Evolutionary conservation across 371 early-diverging fungal species (phyloP).

Genomic region (Mortierella sp.): DNA sequence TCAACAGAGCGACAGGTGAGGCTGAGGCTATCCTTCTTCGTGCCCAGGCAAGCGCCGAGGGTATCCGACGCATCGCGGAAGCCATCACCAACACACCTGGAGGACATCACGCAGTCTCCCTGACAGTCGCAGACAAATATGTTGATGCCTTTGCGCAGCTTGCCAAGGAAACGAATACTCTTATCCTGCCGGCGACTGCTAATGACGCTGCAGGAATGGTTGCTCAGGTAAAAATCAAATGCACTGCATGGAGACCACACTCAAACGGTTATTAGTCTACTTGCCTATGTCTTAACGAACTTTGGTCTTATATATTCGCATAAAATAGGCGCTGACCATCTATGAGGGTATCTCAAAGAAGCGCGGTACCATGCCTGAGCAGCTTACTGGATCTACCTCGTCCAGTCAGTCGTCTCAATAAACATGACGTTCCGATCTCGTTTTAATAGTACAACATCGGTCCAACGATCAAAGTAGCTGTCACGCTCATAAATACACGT

Average conservation of each 20-base stretch:
- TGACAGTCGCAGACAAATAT: constrained; percentile 97
- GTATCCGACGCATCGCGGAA: constrained; percentile 82
- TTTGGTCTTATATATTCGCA: not conserved
- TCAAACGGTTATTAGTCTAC: too few species aligned
- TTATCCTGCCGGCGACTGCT: constrained; percentile 91
- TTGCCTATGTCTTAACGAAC: not conserved
- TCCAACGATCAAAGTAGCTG: too few species aligned
- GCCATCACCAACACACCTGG: constrained; percentile 75
- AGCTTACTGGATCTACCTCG: not conserved
- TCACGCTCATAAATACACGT: too few species aligned
- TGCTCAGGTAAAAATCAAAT: constrained; percentile 70
- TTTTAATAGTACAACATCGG: too few species aligned
- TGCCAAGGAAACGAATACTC: constrained; percentile 93
- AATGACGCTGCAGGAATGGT: constrained; percentile 88
- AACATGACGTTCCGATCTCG: too few species aligned
- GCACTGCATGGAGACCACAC: not conserved
- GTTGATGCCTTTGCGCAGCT: constrained; percentile 93
- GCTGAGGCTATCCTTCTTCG: constrained; percentile 90
- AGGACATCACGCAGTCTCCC: constrained; percentile 89
- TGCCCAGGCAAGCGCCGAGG: constrained; percentile 86
- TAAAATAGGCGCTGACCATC: constrained; percentile 32
- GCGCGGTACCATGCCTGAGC: constrained; percentile 18
- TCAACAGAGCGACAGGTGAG: constrained; percentile 91
- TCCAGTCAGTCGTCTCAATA: constrained; percentile 72
- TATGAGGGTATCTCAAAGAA: constrained; percentile 48